Percentiles rank a stretch among this genome's conserved stretches.
Evolutionary conservation across 2,329 filamentous ascomycete genomes (phyloP).

Genomic region (Talaromyces funiculosus): DNA sequence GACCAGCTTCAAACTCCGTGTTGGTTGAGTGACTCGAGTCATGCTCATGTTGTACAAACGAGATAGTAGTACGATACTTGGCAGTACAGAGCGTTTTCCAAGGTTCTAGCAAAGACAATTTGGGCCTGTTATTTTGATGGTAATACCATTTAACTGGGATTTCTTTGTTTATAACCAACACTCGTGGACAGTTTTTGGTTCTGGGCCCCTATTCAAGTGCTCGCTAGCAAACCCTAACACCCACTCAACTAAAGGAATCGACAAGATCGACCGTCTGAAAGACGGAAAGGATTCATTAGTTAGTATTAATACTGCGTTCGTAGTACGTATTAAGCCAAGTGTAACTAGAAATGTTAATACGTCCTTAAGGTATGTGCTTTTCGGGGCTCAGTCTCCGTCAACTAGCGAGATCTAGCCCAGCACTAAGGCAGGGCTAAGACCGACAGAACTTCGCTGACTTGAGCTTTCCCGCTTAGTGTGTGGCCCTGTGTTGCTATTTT

Average conservation of each 20-base stretch:
- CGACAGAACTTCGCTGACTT: constrained; percentile 4
- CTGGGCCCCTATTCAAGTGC: not conserved
- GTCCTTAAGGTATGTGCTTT: not conserved
- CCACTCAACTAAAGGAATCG: not conserved
- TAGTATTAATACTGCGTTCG: no score
- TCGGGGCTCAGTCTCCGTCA: not conserved
- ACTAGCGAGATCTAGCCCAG: not conserved
- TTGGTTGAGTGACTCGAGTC: not conserved
- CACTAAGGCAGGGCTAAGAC: constrained; percentile 7
- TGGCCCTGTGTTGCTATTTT: not conserved
- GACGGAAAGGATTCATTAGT: not conserved
- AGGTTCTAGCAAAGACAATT: not conserved
- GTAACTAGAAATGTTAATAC: no score
- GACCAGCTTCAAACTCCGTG: not conserved
- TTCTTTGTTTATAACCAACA: not conserved
- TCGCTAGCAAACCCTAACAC: not conserved
- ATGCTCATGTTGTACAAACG: no score
- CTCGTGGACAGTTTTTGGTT: not conserved
- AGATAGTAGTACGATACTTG: no score
- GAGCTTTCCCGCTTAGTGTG: not conserved
- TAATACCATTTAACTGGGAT: not conserved
- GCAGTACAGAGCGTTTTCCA: not conserved
- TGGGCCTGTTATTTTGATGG: not conserved
- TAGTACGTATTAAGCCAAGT: no score
- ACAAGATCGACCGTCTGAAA: not conserved